phyloP scores from a whole-genome alignment of 192 early-diverging fungal genomes.

The Coemansia aciculifera region DNA sequence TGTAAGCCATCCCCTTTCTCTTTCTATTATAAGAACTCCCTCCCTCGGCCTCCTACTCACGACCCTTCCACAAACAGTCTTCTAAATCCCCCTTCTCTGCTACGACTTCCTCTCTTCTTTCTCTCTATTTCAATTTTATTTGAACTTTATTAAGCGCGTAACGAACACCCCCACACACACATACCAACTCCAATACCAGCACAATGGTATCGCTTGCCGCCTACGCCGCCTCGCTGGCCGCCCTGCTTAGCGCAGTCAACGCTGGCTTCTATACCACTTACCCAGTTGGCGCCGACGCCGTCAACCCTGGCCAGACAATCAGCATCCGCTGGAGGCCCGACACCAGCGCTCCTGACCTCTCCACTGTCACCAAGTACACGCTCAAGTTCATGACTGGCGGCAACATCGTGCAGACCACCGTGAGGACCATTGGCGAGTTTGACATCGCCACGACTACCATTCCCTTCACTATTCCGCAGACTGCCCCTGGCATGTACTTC shows the following conservation, averaged over 20 bases:
- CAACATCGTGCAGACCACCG: conserved; percentile 52
- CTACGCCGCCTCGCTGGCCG: conserved; percentile 29
- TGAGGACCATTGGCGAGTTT: conserved; percentile 46
- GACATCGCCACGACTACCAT: conserved; percentile 30
- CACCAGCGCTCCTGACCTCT: conserved; percentile 26
- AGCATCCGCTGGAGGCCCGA: conserved; percentile 39
- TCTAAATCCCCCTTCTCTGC: not conserved
- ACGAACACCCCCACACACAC: not conserved
- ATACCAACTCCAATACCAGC: not conserved
- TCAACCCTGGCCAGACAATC: conserved; percentile 47
- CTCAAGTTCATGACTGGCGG: conserved; percentile 55
- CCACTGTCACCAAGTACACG: conserved; percentile 32
- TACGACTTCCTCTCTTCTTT: too few species aligned
- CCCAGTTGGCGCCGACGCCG: conserved; percentile 39
- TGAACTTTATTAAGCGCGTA: not conserved
- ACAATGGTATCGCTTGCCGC: conserved; percentile 47
- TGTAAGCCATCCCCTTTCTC: not conserved
- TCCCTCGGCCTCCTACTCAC: not conserved
- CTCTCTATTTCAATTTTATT: not conserved
- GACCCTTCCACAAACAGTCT: not conserved
- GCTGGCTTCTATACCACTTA: conserved; percentile 56
- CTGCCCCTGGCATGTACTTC: conserved; percentile 55
- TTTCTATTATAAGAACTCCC: conserved; percentile 3
- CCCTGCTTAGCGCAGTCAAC: conserved; percentile 36
- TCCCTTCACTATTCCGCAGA: conserved; percentile 45